Evolutionary conservation across 306 rosid genomes (phyloP).

Genomic region (Calophaca sinica): DNA sequence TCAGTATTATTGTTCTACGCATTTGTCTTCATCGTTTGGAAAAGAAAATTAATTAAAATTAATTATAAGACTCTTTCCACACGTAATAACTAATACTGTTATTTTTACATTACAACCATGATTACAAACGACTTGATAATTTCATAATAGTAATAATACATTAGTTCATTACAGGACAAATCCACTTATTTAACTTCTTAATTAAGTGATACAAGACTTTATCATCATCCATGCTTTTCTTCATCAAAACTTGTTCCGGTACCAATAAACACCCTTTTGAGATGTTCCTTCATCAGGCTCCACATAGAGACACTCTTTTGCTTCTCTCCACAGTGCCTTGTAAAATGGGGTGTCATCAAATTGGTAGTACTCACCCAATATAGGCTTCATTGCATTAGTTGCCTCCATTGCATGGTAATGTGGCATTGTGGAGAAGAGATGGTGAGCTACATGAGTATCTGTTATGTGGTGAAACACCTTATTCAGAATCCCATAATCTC

Average conservation of each 20-base stretch:
- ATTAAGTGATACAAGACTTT: conserved; percentile 1
- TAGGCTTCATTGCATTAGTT: conserved; percentile 63
- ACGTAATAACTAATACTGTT: not conserved
- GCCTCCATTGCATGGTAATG: conserved; percentile 86
- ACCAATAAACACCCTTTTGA: conserved; percentile 77
- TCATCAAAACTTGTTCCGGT: conserved; percentile 58
- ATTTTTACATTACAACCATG: conserved; percentile 8
- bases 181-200: conserved; percentile 30
- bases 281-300: conserved; percentile 57
- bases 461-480: conserved; percentile 78
- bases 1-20: not conserved
- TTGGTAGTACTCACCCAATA: conserved; percentile 58
- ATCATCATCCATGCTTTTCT: not conserved
- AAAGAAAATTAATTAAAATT: not conserved
- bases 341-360: conserved; percentile 72
- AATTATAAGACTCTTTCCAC: not conserved
- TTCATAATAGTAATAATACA: not conserved
- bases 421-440: conserved; percentile 78
- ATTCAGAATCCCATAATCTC: conserved; percentile 72
- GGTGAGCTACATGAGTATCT: conserved; percentile 77
- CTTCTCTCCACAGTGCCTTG: conserved; percentile 88
- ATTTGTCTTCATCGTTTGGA: not conserved
- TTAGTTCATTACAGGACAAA: conserved; percentile 13
- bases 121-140: not conserved
- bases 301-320: conserved; percentile 78